Base-by-base conservation (phyloP, 192 early-diverging fungal species). In the Coemansia javaensis region DNA sequence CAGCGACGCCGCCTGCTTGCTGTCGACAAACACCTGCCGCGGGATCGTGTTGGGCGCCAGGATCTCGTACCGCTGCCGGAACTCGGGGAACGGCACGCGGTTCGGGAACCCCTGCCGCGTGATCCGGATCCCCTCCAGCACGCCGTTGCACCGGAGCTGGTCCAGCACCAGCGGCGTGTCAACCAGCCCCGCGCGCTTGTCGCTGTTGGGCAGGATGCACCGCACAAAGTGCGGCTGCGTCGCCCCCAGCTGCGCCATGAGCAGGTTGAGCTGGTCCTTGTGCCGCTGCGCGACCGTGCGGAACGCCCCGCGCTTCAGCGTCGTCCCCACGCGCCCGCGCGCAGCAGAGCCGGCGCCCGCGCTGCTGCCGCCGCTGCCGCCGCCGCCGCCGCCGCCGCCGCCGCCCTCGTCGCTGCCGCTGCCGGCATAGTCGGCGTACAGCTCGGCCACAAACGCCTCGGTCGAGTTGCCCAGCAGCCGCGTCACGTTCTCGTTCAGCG, bases 161-260 rank as follows among this genome's bases (percentile, higher is more conserved):
- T 94, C 92, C 24, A 96, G 72, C 3, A 98, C 93, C 33, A 91
- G 77, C 23, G 85, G 83, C 20, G 87, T 82, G 45, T 93, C 62
- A 40, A 97, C 79, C 50, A 83, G 83, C 7, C 90, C 90, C 0
- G 96, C 69, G 17, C 79, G 78, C 73, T 98, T 98, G 44, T 94
- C 86, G 21, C 86, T 69, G 53, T 98, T 98, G 7, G 96, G 96
- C 34, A 97, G 62, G 58, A 98, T 97, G 77, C 96, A 98, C 18
- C 96, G 90, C 30, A 98, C 94, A 79, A 97, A 98, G 71, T 97
- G 96, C 18, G 96, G 96, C 41, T 91, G 79, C 1, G 94, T 98
- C 30, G 83, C 79, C 65, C 93, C 82, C 4, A 98, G 77, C 56
- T 87, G 85, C n/a, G 82, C 81, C 91, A 98, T 93, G 22, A 98